phyloP scores from a whole-genome alignment of 305 asterid species.

The Plantago lanceolata region DNA sequence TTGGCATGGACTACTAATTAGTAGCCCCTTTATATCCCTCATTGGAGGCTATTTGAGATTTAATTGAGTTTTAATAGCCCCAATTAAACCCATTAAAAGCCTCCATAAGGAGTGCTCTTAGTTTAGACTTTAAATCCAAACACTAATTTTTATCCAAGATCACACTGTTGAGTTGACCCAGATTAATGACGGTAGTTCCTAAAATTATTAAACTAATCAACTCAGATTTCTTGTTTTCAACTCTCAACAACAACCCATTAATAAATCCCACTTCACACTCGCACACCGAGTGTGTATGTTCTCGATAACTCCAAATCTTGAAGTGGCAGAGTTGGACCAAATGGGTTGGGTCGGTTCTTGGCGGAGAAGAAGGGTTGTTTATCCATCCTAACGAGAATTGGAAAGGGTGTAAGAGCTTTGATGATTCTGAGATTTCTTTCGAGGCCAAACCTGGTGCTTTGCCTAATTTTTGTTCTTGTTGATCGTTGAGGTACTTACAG shows the following conservation, averaged over 20 bases:
- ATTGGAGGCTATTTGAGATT: too few relatives aligned
- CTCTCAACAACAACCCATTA: background rate
- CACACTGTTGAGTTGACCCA: too few relatives aligned
- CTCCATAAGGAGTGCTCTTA: too few relatives aligned
- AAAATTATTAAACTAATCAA: too few relatives aligned
- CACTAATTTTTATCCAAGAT: too few relatives aligned
- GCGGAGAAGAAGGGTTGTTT: conserved; percentile 81
- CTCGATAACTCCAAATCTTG: background rate
- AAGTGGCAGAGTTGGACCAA: conserved; percentile 20
- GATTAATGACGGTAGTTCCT: too few relatives aligned
- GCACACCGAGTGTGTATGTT: background rate
- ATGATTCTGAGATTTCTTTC: conserved; percentile 60
- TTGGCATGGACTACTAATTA: too few relatives aligned
- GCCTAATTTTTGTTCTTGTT: conserved; percentile 75
- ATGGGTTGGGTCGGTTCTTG: conserved; percentile 77
- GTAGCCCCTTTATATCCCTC: too few relatives aligned
- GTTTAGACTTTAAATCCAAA: too few relatives aligned
- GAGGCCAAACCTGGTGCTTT: conserved; percentile 72
- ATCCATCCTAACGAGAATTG: conserved; percentile 69
- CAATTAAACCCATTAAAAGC: too few relatives aligned
- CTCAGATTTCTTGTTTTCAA: too few relatives aligned
- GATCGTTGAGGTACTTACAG: conserved; percentile 72
- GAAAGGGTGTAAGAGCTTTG: conserved; percentile 71
- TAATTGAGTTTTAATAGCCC: too few relatives aligned
- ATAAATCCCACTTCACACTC: background rate